A percentile compares a stretch with the other conserved stretches of the same genome.
Evolutionary conservation across 164 flowering plant genomes (phyloP).

Genomic region (Dillenia suffruticosa): DNA sequence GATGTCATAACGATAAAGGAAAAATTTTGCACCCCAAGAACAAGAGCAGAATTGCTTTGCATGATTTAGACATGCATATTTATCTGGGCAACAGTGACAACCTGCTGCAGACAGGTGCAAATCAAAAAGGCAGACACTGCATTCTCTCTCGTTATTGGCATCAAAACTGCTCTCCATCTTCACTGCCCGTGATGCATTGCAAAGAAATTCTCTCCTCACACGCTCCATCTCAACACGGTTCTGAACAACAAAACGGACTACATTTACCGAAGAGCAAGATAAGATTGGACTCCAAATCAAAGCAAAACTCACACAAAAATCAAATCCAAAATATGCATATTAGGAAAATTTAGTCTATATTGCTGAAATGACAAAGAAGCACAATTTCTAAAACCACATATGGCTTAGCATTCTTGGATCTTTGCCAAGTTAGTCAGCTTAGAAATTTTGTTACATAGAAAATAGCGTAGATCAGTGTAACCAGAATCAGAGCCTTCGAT

Average conservation of each 20-base stretch:
- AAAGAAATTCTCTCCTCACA: slow-evolving; percentile 46
- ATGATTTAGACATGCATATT: slow-evolving; percentile 62
- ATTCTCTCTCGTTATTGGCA: slow-evolving; percentile 48
- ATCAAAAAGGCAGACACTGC: slow-evolving; percentile 55
- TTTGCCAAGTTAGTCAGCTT: not conserved
- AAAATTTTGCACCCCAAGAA: slow-evolving; percentile 43
- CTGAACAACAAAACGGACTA: slow-evolving; percentile 29
- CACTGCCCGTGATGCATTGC: slow-evolving; percentile 27
- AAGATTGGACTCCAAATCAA: not conserved
- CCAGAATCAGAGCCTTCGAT: no score
- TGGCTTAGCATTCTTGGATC: not conserved
- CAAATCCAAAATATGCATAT: not conserved
- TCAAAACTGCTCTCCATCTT: slow-evolving; percentile 56
- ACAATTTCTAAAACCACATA: no score
- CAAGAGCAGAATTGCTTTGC: slow-evolving; percentile 70
- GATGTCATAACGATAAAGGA: slow-evolving; percentile 59
- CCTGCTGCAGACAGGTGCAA: slow-evolving; percentile 64
- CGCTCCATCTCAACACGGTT: slow-evolving; percentile 44
- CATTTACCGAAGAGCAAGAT: not conserved
- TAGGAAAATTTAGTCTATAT: no score
- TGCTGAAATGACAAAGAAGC: no score
- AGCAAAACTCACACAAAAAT: not conserved
- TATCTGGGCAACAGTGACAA: slow-evolving; percentile 64
- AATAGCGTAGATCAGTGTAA: no score
- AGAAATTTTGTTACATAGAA: not conserved